Evolutionary conservation across 2,329 filamentous ascomycete species (phyloP).

Genomic region (Colletotrichum graminicola): DNA sequence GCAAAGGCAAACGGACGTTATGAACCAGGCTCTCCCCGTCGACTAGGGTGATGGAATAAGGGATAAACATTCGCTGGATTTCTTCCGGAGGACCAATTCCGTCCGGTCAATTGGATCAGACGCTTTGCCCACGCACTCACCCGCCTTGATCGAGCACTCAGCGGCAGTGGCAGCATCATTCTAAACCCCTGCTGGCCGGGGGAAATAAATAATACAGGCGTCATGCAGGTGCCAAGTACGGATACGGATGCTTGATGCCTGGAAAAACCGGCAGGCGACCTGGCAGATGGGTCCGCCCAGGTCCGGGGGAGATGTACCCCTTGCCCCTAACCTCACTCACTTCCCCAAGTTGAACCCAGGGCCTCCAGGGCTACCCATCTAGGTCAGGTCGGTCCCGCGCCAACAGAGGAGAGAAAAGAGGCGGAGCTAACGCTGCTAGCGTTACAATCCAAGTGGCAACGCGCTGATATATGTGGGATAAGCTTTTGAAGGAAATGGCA

Average conservation of each 20-base stretch:
- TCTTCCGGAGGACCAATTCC: background rate
- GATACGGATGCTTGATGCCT: conserved; percentile 7
- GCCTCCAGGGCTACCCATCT: background rate
- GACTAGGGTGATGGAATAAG: background rate
- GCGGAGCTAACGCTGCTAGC: conserved; percentile 16
- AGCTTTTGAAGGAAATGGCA: conserved; percentile 31
- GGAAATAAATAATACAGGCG: conserved; percentile 6
- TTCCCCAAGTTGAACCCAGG: background rate
- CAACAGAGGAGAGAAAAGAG: conserved; percentile 8
- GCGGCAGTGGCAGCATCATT: background rate
- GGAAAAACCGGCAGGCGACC: conserved; percentile 8
- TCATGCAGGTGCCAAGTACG: conserved; percentile 20
- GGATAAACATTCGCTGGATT: conserved; percentile 17
- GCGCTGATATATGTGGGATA: conserved; percentile 31
- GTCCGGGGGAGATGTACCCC: conserved; percentile 11
- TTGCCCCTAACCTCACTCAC: background rate
- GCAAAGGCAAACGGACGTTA: background rate
- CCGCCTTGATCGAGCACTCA: background rate
- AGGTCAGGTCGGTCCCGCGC: conserved; percentile 4
- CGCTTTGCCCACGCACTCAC: background rate
- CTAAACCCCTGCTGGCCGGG: background rate
- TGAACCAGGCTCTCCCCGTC: conserved; percentile 1
- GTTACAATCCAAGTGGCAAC: conserved; percentile 7
- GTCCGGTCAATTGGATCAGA: conserved; percentile 23
- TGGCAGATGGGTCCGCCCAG: background rate